Evolutionary conservation across 345 rosid genomes (phyloP), one percentile per base, ranked within the genome.

Genomic region (Hevea brasiliensis): DNA sequence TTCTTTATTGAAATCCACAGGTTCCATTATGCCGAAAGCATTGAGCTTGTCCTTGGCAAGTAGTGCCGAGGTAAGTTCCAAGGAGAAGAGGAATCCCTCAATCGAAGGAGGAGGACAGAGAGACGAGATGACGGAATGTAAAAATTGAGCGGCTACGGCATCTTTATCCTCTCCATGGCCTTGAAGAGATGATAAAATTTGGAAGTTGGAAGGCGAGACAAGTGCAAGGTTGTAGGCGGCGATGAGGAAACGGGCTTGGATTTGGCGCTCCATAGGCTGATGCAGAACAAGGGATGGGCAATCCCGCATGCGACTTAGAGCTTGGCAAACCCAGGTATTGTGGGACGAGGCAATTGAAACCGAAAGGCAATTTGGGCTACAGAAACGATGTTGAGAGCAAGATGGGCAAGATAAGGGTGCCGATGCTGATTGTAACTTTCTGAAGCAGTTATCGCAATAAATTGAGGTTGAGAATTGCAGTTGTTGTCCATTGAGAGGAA

Each of bases 21-120:
- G 93, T 75, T 87, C 97, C 95, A 92, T 94, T 70, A 92, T 79
- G 26, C 95, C 97, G 21, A 94, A 94, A 0, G 92, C 93, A 47
- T 94, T 94, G 69, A 88, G 82, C 75, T 83, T 88, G 82, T 94
- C 97, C 82, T 83, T 90, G 32, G 81, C 84, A 42, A 92, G 74
- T 50, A 94, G 68, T 27, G 89, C 83, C 0, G 87, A 84, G 0
- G 86, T 86, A 29, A 90, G 78, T 50, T 92, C 93, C 64, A 84
- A 26, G 0, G 89, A 73, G 75, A 83, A 79, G 4, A 17, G 1
- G 79, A 55, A 50, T 70, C 70, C 74, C 23, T 63, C 55, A 10
- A 37, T 6, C 6, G 74, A 57, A 0, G 85, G 59, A 0, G 87
- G 59, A 54, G 76, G n/a, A n/a, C 87, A 87, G 45, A 85, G 61